Base-by-base conservation (phyloP, 1,284 basidiomycete species). In the Abortiporus biennis region DNA sequence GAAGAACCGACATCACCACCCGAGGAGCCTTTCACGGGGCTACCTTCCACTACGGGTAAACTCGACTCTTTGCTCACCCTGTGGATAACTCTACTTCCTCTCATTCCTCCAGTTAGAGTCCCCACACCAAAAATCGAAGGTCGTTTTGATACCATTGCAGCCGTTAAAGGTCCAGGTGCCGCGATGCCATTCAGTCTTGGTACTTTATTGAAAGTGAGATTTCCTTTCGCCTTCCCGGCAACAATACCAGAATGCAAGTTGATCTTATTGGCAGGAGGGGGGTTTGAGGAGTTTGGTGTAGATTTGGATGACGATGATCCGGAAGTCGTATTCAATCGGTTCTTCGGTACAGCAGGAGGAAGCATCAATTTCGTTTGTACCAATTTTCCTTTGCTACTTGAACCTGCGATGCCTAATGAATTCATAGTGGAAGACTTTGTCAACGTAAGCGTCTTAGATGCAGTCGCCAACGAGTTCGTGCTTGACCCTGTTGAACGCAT, bases 1-100 rank as follows among this genome's bases (percentile, higher is more conserved):
- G 31, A 31, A 3, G 36, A 42, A 17, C 38, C 38, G 6, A 44
- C 40, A 24, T 20, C 37, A 21, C 25, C 53, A 12, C 49, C 51
- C n/a, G n/a, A n/a, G n/a, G n/a, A n/a, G 2, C 53, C 58, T 44
- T 65, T 66, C 30, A 64, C 61, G 3, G 64, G 64, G 39, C 62
- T 65, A 9, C 56, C 64, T 37, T 56, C 50, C 6, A 64, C 62
- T 3, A 52, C 46, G 0, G 83, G 78, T 42, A 86, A 59, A 35
- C 61, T 73, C n/a, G 79, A 71, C 55, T 76, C 76, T 61, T 75
- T 75, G 56, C 84, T 87, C 12, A 68, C 81, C 49, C 72, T 73
- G 25, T 67, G 68, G 12, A 69, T 61, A 0, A 60, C 50, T 36
- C 66, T 60, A 2, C 49, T 35, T 12, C 13, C 1, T 19, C 17